phyloP scores from a whole-genome alignment of 495 filamentous ascomycete species.

The Cenococcum geophilum region DNA sequence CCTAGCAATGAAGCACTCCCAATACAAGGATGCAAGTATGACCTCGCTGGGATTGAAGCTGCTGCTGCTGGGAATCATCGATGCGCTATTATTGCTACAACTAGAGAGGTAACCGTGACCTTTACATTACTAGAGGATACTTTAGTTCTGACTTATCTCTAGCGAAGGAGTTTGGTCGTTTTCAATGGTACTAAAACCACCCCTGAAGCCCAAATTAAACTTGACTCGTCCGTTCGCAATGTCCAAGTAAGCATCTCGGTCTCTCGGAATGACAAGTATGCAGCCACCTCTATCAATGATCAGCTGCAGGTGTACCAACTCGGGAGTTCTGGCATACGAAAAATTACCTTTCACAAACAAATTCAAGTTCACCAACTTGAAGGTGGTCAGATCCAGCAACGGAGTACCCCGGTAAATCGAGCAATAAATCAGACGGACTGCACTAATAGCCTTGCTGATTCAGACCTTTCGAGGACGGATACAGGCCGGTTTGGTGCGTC shows the following conservation, averaged over 20 bases:
- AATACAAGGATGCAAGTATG: conserved; percentile 28
- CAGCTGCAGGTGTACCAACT: conserved; percentile 21
- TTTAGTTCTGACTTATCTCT: background rate
- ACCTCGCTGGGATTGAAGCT: conserved; percentile 19
- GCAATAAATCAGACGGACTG: background rate
- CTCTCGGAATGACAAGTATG: conserved; percentile 22
- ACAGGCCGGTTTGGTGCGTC: conserved; percentile 22
- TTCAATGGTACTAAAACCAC: conserved; percentile 19
- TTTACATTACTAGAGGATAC: background rate
- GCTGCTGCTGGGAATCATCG: conserved; percentile 26
- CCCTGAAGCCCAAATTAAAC: conserved; percentile 13
- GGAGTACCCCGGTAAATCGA: conserved; percentile 16
- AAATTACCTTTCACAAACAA: conserved; percentile 26
- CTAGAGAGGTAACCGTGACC: background rate
- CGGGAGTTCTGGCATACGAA: conserved; percentile 15
- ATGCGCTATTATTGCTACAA: conserved; percentile 16
- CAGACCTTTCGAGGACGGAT: conserved; percentile 8
- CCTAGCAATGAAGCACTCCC: conserved; percentile 25
- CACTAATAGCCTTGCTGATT: conserved; percentile 7
- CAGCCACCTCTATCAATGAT: conserved; percentile 22
- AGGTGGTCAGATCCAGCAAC: conserved; percentile 18
- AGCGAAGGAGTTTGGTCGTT: conserved; percentile 13
- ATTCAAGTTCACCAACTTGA: conserved; percentile 23
- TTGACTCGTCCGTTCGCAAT: conserved; percentile 14
- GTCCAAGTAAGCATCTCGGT: conserved; percentile 19